These are phyloP conservation scores for Auricularia cornea DNA, from an alignment of 768 basidiomycete species.

Conservation along the genomic window DNA sequence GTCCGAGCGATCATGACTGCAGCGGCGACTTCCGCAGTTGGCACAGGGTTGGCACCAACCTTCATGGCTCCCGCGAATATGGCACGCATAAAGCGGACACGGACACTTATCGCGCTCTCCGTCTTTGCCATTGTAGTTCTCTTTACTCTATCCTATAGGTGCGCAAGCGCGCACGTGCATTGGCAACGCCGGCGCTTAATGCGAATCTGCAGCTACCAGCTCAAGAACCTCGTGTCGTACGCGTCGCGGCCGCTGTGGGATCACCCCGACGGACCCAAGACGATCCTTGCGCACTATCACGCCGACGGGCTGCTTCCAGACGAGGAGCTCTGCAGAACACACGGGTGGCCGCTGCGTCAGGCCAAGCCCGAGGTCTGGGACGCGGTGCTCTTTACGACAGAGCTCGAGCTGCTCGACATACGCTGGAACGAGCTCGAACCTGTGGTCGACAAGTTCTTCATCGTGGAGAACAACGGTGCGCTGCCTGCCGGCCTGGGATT, in stretches of 20 bases:
- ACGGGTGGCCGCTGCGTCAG: conserved; percentile 43
- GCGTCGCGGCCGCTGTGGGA: conserved; percentile 58
- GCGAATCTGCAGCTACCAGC: conserved; percentile 31
- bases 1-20: no score
- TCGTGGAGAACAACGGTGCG: conserved; percentile 45
- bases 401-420: conserved; percentile 56
- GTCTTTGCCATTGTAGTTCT: neutral
- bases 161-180: neutral
- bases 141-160: neutral
- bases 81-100: neutral
- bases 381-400: conserved; percentile 54
- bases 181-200: neutral
- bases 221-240: conserved; percentile 45
- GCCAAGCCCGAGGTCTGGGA: conserved; percentile 33
- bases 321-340: conserved; percentile 38
- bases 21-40: no score
- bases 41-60: no score
- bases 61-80: no score
- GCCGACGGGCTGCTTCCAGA: conserved; percentile 43
- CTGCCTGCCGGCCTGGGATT: neutral
- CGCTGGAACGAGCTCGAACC: conserved; percentile 51
- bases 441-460: conserved; percentile 50
- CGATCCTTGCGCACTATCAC: conserved; percentile 47
- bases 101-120: neutral
- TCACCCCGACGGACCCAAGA: conserved; percentile 36